Evolutionary conservation across 129 eudicot genomes (phyloP).

Genomic region (Centaurea solstitialis): DNA sequence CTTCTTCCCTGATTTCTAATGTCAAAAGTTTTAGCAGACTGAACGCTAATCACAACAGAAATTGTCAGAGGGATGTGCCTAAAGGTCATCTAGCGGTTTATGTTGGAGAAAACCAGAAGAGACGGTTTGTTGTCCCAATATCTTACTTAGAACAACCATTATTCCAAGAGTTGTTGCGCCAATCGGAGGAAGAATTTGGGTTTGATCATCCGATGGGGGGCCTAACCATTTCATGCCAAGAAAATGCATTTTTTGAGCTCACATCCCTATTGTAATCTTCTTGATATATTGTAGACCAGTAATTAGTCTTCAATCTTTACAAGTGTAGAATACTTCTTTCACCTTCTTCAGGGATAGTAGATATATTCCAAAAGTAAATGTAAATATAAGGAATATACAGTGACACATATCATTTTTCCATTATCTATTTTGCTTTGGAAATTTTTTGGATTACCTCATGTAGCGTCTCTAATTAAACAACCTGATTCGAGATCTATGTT

Average conservation of each 20-base stretch:
- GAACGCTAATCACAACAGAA: neutral
- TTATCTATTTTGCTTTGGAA: neutral
- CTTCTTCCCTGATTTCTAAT: neutral
- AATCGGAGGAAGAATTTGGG: too few species aligned
- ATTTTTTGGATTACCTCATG: neutral
- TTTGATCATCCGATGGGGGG: too few species aligned
- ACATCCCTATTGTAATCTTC: neutral
- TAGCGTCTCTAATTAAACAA: neutral
- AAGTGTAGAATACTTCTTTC: too few species aligned
- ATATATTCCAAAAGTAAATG: too few species aligned
- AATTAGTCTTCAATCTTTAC: neutral
- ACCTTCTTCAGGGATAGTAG: neutral
- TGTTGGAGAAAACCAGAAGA: conserved; percentile 21
- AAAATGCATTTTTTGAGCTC: conserved; percentile 22
- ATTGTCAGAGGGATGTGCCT: conserved; percentile 9
- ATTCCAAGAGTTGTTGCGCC: conserved; percentile 8
- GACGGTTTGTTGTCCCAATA: conserved; percentile 15
- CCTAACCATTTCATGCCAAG: neutral
- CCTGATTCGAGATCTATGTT: neutral
- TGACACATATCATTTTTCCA: neutral
- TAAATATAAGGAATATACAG: neutral
- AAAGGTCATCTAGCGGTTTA: conserved; percentile 28
- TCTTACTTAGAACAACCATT: conserved; percentile 21
- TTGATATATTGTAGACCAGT: neutral
- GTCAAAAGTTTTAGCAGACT: neutral